Base-by-base conservation (phyloP, 1,139 yeast genomes). In the Lizanozyma gosingica region DNA sequence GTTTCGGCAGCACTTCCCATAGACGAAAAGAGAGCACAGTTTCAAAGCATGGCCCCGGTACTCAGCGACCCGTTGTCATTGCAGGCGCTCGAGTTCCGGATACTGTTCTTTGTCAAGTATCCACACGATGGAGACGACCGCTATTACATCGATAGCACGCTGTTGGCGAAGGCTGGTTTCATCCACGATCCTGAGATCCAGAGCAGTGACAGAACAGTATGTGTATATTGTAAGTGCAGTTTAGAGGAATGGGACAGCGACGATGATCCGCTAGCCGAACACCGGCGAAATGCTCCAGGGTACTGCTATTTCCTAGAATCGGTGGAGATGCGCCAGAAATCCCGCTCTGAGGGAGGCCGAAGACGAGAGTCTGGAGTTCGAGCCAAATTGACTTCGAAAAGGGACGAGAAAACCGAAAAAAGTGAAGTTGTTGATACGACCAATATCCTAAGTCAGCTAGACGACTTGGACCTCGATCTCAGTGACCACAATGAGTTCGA, bases 231-330 rank as follows among this genome's bases (percentile, higher is more conserved):
- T 57, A 80, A 75, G 4, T 63, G 79, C 15, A 67, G 80, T 1
- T 63, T 86, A 16, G 86, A 80, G 47, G 80, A 79, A 3, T 86
- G 95, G 95, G 86, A 77, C 46, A 57, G 61, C 1, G 66, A 65
- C 2, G 95, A 86, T 57, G 78, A 74, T 45, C 94, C 94, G 0
- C 46, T 72, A 22, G 57, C 48, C 3, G 84, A 76, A 41, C 86
- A 80, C 52, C 29, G 29, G 6, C 29, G 11, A 11, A 22, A 22
- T 22, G 6, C 29, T 22, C 29, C 29, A 6, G 29, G 29, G 11
- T 22, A 22, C 11, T 22, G 29, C 29, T 22, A 22, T 11, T 22
- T 22, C 11, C 11, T 22, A 22, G 29, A 22, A 11, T 22, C 9
- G 6, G 9, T 22, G 6, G 29, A 22, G 6, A 6, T 22, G 6